A percentile compares a stretch with the other conserved stretches of the same genome.
phyloP scores from a whole-genome alignment of 371 early-diverging fungal genomes.

The Umbelopsis sp. region DNA sequence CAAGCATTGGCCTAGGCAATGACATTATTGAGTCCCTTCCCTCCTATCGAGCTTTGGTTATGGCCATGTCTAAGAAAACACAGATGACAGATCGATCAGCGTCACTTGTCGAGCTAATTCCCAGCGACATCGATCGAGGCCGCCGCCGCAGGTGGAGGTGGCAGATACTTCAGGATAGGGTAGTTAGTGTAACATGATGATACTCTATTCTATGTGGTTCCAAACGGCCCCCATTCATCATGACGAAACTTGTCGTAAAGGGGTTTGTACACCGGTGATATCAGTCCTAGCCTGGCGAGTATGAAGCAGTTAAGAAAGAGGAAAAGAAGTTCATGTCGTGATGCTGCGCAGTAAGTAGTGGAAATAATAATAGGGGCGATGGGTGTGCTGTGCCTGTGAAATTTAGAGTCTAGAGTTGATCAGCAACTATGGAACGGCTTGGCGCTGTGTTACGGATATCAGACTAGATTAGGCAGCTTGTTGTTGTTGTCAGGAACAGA shows the following conservation, averaged over 20 bases:
- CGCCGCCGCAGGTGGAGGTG: neutral
- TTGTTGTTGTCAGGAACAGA: no score
- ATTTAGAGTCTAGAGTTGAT: no score
- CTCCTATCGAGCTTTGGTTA: neutral
- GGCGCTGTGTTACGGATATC: no score
- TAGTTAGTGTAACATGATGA: neutral
- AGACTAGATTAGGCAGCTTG: no score
- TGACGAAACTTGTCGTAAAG: constrained; percentile 1
- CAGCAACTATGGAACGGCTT: no score
- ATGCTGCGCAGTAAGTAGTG: neutral
- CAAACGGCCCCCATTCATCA: neutral
- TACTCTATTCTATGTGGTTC: constrained; percentile 1
- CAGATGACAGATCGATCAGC: neutral
- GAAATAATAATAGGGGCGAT: no score
- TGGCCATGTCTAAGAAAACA: neutral
- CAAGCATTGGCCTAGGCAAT: constrained; percentile 8
- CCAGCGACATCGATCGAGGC: neutral
- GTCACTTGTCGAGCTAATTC: neutral
- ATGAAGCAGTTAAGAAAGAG: neutral
- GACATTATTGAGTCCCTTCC: neutral
- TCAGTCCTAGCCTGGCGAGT: neutral
- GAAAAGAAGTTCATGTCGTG: neutral
- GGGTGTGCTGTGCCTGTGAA: no score
- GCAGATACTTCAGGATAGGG: neutral
- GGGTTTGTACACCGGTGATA: neutral